phyloP scores from a whole-genome alignment of 768 basidiomycete genomes.

The Solioccasus polychromus region DNA sequence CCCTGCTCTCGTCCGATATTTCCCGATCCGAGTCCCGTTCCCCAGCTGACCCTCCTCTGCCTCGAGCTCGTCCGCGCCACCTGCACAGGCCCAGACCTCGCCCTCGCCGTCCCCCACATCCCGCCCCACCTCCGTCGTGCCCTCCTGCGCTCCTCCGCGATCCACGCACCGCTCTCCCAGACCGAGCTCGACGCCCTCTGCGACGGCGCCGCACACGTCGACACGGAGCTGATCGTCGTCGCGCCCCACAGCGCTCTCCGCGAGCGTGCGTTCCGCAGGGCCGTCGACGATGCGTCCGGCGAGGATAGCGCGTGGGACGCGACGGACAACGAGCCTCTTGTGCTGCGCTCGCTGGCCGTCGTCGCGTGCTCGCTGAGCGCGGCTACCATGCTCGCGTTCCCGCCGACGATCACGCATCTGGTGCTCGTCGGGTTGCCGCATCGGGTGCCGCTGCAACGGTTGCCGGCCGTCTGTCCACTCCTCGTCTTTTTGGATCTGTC shows the following conservation, averaged over 20 bases:
- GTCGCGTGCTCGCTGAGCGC: slow-evolving; percentile 46
- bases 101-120: slow-evolving; percentile 47
- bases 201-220: slow-evolving; percentile 48
- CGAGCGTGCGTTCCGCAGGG: slow-evolving; percentile 40
- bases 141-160: slow-evolving; percentile 55
- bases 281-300: background rate
- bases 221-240: slow-evolving; percentile 64
- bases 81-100: slow-evolving; percentile 43
- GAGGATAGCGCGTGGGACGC: background rate
- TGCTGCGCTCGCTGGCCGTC: slow-evolving; percentile 48
- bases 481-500: slow-evolving; percentile 65
- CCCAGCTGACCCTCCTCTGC: slow-evolving; percentile 57
- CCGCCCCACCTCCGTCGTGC: slow-evolving; percentile 58
- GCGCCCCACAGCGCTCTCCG: slow-evolving; percentile 49
- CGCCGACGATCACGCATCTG: slow-evolving; percentile 62
- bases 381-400: slow-evolving; percentile 48
- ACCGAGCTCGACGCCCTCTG: slow-evolving; percentile 50
- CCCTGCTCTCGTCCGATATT: slow-evolving; percentile 8
- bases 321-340: slow-evolving; percentile 33
- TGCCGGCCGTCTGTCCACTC: slow-evolving; percentile 60
- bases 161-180: slow-evolving; percentile 53
- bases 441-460: slow-evolving; percentile 50
- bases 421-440: slow-evolving; percentile 52
- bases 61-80: slow-evolving; percentile 44
- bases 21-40: slow-evolving; percentile 31